phyloP scores from a whole-genome alignment of 768 basidiomycete species.

The Gyrodon lividus region DNA sequence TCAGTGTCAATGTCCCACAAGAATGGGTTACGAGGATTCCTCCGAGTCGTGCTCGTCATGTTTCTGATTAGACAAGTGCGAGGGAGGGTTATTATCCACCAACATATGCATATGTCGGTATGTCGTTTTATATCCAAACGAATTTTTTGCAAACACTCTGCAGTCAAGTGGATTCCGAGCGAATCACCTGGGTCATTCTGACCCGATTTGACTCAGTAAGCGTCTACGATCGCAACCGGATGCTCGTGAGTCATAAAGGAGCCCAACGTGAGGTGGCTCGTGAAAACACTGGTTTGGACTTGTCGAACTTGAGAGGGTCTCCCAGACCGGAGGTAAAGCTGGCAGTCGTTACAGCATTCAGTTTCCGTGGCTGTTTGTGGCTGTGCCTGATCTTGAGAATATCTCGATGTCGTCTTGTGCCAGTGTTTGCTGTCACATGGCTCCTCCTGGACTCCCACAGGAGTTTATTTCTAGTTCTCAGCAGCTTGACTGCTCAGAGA shows the following conservation, averaged over 20 bases:
- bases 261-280: too few relatives aligned
- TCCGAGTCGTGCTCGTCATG: constrained; percentile 20
- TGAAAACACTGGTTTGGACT: too few relatives aligned
- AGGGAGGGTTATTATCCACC: not conserved
- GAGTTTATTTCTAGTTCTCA: too few relatives aligned
- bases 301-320: too few relatives aligned
- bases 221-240: constrained; percentile 4
- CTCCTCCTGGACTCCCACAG: too few relatives aligned
- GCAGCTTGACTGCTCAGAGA: too few relatives aligned
- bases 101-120: not conserved
- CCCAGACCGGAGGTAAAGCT: too few relatives aligned
- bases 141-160: not conserved
- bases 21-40: constrained; percentile 9
- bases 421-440: too few relatives aligned
- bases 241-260: not conserved
- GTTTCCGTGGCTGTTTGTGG: too few relatives aligned
- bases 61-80: not conserved
- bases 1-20: constrained; percentile 9
- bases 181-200: not conserved
- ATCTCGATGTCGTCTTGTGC: too few relatives aligned
- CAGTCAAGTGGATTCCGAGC: constrained; percentile 11
- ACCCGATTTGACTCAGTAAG: constrained; percentile 12
- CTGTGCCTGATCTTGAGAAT: too few relatives aligned
- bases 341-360: too few relatives aligned
- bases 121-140: constrained; percentile 14